These are phyloP conservation scores for Suillus subalutaceus DNA, from an alignment of 768 basidiomycete genomes.

Conservation along the genomic window DNA sequence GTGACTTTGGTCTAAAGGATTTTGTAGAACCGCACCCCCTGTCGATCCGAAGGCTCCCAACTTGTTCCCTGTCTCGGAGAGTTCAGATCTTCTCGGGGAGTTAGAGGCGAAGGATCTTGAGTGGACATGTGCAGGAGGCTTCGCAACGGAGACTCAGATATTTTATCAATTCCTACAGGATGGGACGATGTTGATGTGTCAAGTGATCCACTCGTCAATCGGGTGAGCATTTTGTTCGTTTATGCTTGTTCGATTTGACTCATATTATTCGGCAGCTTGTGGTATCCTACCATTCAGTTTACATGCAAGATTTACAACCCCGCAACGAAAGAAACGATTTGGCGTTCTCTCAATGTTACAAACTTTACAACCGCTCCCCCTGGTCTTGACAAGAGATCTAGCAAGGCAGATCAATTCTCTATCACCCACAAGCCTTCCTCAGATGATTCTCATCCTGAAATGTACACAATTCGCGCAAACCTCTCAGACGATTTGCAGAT, in stretches of 20 bases:
- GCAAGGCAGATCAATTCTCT: slow-evolving; percentile 84
- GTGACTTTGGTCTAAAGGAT: slow-evolving; percentile 17
- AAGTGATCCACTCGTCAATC: slow-evolving; percentile 85
- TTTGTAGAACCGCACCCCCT: slow-evolving; percentile 54
- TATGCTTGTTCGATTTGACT: slow-evolving; percentile 11
- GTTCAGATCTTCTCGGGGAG: slow-evolving; percentile 70
- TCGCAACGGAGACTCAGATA: slow-evolving; percentile 87
- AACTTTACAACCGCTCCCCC: slow-evolving; percentile 80
- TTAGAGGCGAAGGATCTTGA: slow-evolving; percentile 76
- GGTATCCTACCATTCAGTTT: slow-evolving; percentile 95
- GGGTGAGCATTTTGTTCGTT: slow-evolving; percentile 60
- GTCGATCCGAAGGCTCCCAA: slow-evolving; percentile 73
- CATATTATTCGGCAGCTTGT: slow-evolving; percentile 56
- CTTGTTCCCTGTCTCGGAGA: slow-evolving; percentile 77
- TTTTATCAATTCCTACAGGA: slow-evolving; percentile 86
- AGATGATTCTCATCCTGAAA: slow-evolving; percentile 67
- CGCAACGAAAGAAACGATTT: slow-evolving; percentile 67
- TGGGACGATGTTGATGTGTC: slow-evolving; percentile 77
- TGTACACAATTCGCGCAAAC: slow-evolving; percentile 79
- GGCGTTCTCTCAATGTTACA: slow-evolving; percentile 86
- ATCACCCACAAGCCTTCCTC: slow-evolving; percentile 64
- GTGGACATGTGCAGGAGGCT: slow-evolving; percentile 83
- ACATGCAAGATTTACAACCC: slow-evolving; percentile 88
- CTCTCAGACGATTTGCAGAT: slow-evolving; percentile 81
- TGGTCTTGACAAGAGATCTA: slow-evolving; percentile 81